Base-by-base conservation (phyloP, 2,329 filamentous ascomycete species). In the Colletotrichum gigasporum region DNA sequence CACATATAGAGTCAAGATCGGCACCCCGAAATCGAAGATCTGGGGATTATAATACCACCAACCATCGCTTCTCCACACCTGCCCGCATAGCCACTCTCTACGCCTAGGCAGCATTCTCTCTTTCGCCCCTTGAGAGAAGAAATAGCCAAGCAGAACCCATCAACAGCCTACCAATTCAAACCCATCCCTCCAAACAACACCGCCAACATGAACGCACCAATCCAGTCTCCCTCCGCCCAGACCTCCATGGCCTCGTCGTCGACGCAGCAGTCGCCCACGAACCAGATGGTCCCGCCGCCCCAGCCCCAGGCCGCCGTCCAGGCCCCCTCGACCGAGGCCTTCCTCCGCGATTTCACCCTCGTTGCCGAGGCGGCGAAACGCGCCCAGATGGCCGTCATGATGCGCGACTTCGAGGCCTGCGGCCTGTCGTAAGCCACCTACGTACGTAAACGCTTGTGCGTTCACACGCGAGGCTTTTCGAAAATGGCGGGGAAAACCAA, bases 281-380 rank as follows among this genome's bases (percentile, higher is more conserved):
- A 59, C 54, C 47, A 58, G 22, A 52, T 61, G 56, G 50, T 39
- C 51, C 65, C 48, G 65, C 70, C 67, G 42, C 71, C 71, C 44
- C 71, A 72, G 16, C 67, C 72, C 28, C 67, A n/a, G n/a, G n/a
- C 71, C 39, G 72, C 73, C 65, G 66, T 71, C 42, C 73, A 73
- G 66, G 44, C 63, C 64, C 72, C 80, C 1, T 83, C 82, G 12
- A 83, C 84, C 53, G 85, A 87, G 56, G 69, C 79, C 26, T 94
- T 94, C 74, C 84, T 97, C 65, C 88, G 90, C 71, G 91, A 97
- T 77, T 92, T 95, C 73, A 95, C 87, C 63, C 86, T 97, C 28
- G 86, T 97, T 41, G 94, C 94, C 34, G 95, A 98, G 82, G 95
- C 95, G 2, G 95, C 94, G 42, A 97, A 97, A 79, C 85, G 94